Conservation (phyloP, 345 rosid species). For the Cardamine resedifolia region DNA sequence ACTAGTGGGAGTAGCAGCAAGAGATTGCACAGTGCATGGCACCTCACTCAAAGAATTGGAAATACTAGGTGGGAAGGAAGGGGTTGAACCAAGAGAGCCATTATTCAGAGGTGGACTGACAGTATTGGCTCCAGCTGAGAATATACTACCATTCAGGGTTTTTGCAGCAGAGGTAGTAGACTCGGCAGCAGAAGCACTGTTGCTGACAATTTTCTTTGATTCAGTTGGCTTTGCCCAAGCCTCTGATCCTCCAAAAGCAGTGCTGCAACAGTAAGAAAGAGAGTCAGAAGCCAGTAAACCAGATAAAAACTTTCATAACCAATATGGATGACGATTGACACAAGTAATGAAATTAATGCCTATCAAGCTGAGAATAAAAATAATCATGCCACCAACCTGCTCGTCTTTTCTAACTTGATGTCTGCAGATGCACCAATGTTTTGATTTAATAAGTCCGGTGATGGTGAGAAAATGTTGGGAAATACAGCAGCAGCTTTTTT, state of each 20-base stretch:
- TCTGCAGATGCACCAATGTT: constrained; percentile 30
- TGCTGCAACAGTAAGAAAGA: constrained; percentile 49
- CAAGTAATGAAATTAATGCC: constrained; percentile 1
- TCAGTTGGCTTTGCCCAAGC: constrained; percentile 41
- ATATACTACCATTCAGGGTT: constrained; percentile 43
- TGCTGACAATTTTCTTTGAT: constrained; percentile 38
- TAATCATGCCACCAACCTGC: constrained; percentile 37
- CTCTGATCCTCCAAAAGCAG: constrained; percentile 41
- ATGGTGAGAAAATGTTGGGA: constrained; percentile 9
- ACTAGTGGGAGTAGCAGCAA: constrained; percentile 25
- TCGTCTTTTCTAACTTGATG: constrained; percentile 25
- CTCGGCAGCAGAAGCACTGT: constrained; percentile 38
- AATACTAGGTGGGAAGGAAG: constrained; percentile 35
- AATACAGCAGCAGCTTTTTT: constrained; percentile 24
- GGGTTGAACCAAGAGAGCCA: constrained; percentile 45
- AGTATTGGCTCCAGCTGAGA: constrained; percentile 42
- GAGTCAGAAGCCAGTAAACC: constrained; percentile 19
- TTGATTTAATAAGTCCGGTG: constrained; percentile 17
- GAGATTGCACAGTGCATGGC: constrained; percentile 27
- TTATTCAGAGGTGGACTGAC: constrained; percentile 41
- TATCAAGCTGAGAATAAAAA: constrained; percentile 6
- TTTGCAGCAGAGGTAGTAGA: constrained; percentile 40
- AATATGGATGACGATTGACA: constrained; percentile 27
- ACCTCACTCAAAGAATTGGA: constrained; percentile 38
- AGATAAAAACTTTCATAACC: constrained; percentile 32